phyloP scores from a whole-genome alignment of 345 rosid species.

The Syzygium grande region DNA sequence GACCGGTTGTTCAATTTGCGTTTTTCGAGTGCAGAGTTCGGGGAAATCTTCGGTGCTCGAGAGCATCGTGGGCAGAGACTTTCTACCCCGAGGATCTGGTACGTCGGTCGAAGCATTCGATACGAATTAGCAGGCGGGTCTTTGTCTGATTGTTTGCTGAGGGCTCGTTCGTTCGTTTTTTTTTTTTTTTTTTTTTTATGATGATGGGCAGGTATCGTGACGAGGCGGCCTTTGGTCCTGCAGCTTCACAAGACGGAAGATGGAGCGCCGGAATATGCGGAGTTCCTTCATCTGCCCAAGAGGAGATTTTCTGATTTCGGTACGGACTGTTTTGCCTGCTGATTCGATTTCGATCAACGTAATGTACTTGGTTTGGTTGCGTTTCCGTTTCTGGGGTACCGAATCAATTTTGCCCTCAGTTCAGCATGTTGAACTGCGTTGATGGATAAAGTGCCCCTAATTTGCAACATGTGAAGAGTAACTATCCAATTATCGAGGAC shows the following conservation, averaged over 20 bases:
- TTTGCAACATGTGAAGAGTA: not conserved
- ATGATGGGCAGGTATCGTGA: slow-evolving; percentile 61
- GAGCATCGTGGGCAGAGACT: slow-evolving; percentile 93
- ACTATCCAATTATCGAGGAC: not conserved
- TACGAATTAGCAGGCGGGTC: not conserved
- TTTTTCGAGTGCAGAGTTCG: slow-evolving; percentile 47
- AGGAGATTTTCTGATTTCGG: slow-evolving; percentile 63
- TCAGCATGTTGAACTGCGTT: not conserved
- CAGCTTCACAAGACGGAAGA: slow-evolving; percentile 82
- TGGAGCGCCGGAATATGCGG: slow-evolving; percentile 72
- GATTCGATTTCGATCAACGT: not conserved
- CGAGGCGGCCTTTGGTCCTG: slow-evolving; percentile 82
- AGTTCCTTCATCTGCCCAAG: slow-evolving; percentile 79
- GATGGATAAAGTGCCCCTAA: not conserved
- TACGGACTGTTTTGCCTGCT: slow-evolving; percentile 7
- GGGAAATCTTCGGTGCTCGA: slow-evolving; percentile 98
- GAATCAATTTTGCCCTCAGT: not conserved
- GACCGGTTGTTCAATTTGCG: not conserved
- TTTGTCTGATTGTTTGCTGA: not conserved
- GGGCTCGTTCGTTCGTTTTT: too few relatives aligned
- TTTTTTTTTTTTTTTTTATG: not conserved
- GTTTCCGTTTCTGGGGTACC: not conserved
- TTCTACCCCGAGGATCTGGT: slow-evolving; percentile 99
- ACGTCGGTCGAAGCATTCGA: not conserved
- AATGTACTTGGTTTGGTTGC: not conserved